Evolutionary conservation across 768 basidiomycete genomes (phyloP), one percentile per base, ranked within the genome.

Genomic region (Rhizopogon vesiculosus): DNA sequence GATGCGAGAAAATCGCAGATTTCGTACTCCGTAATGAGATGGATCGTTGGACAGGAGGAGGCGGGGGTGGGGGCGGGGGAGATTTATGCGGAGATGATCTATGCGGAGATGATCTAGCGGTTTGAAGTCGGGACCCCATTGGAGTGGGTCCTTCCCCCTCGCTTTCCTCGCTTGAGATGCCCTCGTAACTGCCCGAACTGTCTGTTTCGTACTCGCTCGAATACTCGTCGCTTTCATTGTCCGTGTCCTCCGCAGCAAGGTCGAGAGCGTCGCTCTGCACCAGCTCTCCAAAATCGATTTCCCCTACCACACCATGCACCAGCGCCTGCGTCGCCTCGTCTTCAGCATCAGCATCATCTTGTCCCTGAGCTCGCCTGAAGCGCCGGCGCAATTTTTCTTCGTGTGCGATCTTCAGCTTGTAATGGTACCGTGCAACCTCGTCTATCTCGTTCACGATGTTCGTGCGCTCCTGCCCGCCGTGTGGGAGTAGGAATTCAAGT

Each of bases 321-420:
- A 98, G 76, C 15, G 80, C 85, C 58, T 83, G 84, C 5, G 89
- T 81, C n/a, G 87, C 88, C 64, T 93, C 89, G 59, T 97, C 92
- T 65, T 91, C 89, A 1, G 81, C 84, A 57, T 86, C 84, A 1
- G 80, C 82, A 44, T 82, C 84, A 51, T 70, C 71, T 28, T 71
- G 70, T 22, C 69, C 72, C 56, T 80, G 78, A 18, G 76, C 78
- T 54, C 82, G 81, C 42, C 84, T 83, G 69, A 99, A 94, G 40
- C 94, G 80, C 45, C 87, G 78, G n/a, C 93, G 81, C 45, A 98
- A 77, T 73, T 91, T 95, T 65, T 87, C 88, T 72, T 99, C 97
- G 65, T 97, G 89, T 9, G 91, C 78, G 28, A 98, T 77, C 75
- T 99, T 99, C 57, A 95, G 81, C 67, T 89, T 86, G 74, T 98